Base-by-base conservation (phyloP, 345 rosid genomes). In the Chamaenerion angustifolium region DNA sequence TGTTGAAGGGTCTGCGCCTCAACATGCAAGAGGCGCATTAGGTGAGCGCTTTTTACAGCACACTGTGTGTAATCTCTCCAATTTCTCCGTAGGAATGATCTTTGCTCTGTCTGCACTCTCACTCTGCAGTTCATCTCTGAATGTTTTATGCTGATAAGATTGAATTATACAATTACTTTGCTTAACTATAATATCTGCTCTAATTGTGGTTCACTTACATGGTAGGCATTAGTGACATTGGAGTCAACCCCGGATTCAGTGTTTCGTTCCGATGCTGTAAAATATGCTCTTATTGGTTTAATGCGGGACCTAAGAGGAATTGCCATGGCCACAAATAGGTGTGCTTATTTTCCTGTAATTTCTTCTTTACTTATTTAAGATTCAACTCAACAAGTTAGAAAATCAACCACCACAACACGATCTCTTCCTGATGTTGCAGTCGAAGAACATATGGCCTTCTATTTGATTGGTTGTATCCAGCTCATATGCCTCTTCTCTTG, bases 261-360 rank as follows among this genome's bases (percentile, higher is more conserved):
- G 72, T 93, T 88, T 67, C 96, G 95, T 56, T 69, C 92, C 61
- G 99, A 88, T 68, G 81, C 63, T 40, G 96, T 93, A 49, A 93
- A 88, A 75, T 88, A 73, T 72, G 90, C 94, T 55, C 58, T 93
- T 48, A 77, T 88, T 65, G 99, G 99, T 40, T 72, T 88, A 54
- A 88, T 85, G 96, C 81, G 99, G 70, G 96, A 93, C 76, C 82
- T 93, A 45, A 76, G 96, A 77, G 99, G 99, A 59, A 81, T 93
- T 60, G 74, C 96, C 11, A 87, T 87, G 99, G 99, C 99, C 57
- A 79, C 99, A 51, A 85, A 77, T 74, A 81, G 95, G 99, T 83
- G 44, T 11, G 55, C 49, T 51, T 13, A 35, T 47, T 45, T 0
- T 42, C 37, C 43, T 46, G 17, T 58, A 21, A 46, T 14, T 56